Conservation (phyloP, 2,329 filamentous ascomycete genomes). For the Aspergillus pseudoterreus region DNA sequence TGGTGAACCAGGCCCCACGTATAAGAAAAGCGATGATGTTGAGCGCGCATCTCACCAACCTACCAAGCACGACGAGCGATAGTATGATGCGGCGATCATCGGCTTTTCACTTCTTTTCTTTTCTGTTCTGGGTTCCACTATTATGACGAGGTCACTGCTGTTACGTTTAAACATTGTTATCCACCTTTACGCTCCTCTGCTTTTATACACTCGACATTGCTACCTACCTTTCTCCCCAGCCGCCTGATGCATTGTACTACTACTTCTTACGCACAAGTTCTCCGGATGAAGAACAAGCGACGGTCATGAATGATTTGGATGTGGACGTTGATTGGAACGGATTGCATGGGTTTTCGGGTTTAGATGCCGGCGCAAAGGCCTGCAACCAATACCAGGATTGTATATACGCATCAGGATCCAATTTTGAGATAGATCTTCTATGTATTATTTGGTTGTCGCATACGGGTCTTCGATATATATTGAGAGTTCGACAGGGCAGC, state of each 20-base stretch:
- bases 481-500: not conserved
- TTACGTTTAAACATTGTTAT: constrained; percentile 13
- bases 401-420: constrained; percentile 21
- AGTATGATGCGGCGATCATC: constrained; percentile 17
- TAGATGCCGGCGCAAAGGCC: constrained; percentile 13
- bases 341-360: constrained; percentile 8
- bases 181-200: constrained; percentile 10
- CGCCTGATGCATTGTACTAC: constrained; percentile 20
- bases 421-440: constrained; percentile 20
- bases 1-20: constrained; percentile 41
- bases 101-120: constrained; percentile 10
- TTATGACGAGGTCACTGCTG: constrained; percentile 23
- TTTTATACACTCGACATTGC: constrained; percentile 3
- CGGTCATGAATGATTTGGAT: constrained; percentile 17
- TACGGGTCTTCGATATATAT: not conserved
- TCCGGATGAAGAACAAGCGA: constrained; percentile 13
- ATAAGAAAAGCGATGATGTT: constrained; percentile 24
- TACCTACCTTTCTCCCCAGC: not conserved
- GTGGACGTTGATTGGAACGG: constrained; percentile 8
- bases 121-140: constrained; percentile 10
- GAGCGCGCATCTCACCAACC: constrained; percentile 23
- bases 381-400: constrained; percentile 18
- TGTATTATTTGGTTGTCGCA: not conserved
- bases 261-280: constrained; percentile 16
- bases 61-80: constrained; percentile 32